Evolutionary conservation across 75 land plant species (phyloP), one percentile per base, ranked within the genome.

Genomic region (Picea sitchensis): DNA sequence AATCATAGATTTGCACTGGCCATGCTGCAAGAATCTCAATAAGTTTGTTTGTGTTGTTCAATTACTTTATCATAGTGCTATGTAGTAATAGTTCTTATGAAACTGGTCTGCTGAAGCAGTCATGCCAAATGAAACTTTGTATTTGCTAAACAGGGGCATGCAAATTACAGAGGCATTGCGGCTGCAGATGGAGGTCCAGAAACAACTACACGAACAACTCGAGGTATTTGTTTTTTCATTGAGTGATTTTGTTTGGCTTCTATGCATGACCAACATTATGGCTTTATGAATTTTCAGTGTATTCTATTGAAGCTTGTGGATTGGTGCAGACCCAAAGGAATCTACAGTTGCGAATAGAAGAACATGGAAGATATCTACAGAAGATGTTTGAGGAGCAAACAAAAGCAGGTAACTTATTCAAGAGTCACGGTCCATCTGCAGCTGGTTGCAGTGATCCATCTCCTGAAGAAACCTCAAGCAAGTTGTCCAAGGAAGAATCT

Each of bases 291-390:
- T 6, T 67, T 67, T 36, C 18, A 20, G 18, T 67, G 71, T 38
- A 51, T 62, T 77, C 17, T 76, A 31, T 65, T 18, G 11, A 18
- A 76, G 23, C 17, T 31, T 18, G 59, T 20, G 44, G 57, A 18
- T 31, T 69, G 14, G 44, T 78, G 73, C 93, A 95, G 98, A 95
- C 91, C 14, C 98, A 95, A 78, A 84, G 93, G 78, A 93, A 88
- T 76, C 75, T 95, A 44, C 98, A 95, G 79, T 73, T 91, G 73
- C 79, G 96, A 74, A 91, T 95, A 59, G 98, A 95, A 84, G 98
- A 96, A 76, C 98, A 95, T 77, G 94, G 98, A 60, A 89, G 86
- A 76, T 90, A 88, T 76, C 90, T 95, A 6, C 95, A 95, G 74
- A 86, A 88, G 87, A 95, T 95, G 84, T 90, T 95, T 58, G 98